Conservation (phyloP, 2,329 filamentous ascomycete species). For the Xylaria sp. region DNA sequence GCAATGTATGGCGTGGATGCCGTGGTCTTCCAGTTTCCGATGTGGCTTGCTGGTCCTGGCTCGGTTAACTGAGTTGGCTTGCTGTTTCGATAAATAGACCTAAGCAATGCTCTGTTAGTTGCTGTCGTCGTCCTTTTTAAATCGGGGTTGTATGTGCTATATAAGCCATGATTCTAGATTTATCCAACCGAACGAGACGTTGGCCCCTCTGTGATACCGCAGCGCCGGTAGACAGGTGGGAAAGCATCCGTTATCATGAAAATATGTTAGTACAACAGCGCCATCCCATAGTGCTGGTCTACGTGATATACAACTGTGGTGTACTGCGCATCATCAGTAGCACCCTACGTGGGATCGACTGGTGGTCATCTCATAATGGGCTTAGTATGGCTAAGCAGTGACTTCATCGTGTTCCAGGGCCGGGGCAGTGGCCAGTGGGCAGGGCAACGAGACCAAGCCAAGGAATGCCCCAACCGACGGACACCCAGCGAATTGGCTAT, state of each 20-base stretch:
- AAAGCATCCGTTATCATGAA: conserved; percentile 24
- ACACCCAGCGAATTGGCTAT: conserved; percentile 28
- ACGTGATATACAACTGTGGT: not conserved
- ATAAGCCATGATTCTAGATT: conserved; percentile 26
- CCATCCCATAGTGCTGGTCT: not conserved
- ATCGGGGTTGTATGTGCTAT: not conserved
- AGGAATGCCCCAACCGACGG: conserved; percentile 25
- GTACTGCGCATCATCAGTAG: conserved; percentile 5
- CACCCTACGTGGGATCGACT: conserved; percentile 25
- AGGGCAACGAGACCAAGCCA: conserved; percentile 26
- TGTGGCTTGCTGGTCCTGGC: conserved; percentile 25
- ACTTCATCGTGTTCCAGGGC: conserved; percentile 30
- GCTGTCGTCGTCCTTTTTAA: not conserved
- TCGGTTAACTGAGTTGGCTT: not conserved
- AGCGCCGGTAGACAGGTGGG: conserved; percentile 5
- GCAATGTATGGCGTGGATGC: conserved; percentile 4
- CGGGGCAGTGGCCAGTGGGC: conserved; percentile 14
- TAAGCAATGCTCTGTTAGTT: not conserved
- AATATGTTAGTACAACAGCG: conserved; percentile 3
- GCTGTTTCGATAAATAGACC: not conserved
- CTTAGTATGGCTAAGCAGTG: conserved; percentile 29
- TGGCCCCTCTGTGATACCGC: conserved; percentile 18
- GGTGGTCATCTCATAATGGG: conserved; percentile 20
- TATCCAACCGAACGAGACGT: conserved; percentile 26
- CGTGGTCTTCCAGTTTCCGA: conserved; percentile 9